Evolutionary conservation across 805 yeast species (phyloP).

Genomic region (Lipomyces yamanashiensis): DNA sequence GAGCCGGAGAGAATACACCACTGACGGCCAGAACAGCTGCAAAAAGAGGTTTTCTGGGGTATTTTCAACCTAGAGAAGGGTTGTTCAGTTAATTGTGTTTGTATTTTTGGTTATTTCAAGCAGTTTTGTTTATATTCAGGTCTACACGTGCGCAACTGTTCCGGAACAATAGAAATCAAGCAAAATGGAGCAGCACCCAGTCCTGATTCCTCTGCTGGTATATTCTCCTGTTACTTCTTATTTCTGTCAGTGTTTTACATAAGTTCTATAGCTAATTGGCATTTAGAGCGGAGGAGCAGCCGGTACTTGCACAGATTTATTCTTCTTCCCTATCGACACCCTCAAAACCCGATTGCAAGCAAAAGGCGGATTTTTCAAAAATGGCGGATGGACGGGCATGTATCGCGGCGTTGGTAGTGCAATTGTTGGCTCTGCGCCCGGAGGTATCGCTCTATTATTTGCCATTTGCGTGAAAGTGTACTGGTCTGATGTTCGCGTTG

Average conservation of each 20-base stretch:
- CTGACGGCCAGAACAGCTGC: too few species aligned
- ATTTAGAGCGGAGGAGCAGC: conserved; percentile 85
- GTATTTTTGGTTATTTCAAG: too few species aligned
- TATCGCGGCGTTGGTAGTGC: conserved; percentile 93
- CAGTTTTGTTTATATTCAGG: too few species aligned
- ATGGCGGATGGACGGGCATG: conserved; percentile 93
- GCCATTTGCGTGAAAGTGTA: not conserved
- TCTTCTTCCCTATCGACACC: conserved; percentile 96
- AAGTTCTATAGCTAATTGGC: too few species aligned
- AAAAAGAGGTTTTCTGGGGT: too few species aligned
- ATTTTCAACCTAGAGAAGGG: too few species aligned
- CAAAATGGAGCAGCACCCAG: conserved; percentile 34
- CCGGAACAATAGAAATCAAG: too few species aligned
- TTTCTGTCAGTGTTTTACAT: too few species aligned
- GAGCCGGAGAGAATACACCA: too few species aligned
- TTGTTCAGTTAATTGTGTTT: too few species aligned
- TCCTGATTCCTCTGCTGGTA: conserved; percentile 36
- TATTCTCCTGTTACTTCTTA: not conserved
- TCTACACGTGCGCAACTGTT: too few species aligned
- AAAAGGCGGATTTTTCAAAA: conserved; percentile 85
- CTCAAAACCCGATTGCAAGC: conserved; percentile 94
- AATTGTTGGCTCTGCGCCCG: conserved; percentile 92
- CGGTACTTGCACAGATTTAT: conserved; percentile 93
- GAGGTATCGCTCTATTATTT: conserved; percentile 37
- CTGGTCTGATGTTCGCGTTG: not conserved